Conservation (phyloP, 129 eudicot genomes). For the Glebionis coronaria region DNA sequence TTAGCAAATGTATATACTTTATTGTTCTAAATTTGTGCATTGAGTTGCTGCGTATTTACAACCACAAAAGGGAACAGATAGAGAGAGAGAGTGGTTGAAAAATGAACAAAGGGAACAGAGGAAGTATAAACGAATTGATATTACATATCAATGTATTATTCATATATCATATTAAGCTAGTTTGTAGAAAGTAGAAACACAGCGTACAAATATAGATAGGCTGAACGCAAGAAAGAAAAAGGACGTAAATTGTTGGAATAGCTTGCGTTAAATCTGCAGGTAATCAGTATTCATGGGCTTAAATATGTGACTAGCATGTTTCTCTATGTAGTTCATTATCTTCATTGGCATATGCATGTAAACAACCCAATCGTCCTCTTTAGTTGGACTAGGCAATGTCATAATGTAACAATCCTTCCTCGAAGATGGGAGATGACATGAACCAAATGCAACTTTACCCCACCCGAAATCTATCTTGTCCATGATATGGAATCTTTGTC, state of each 20-base stretch:
- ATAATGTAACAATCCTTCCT: constrained; percentile 48
- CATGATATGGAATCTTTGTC: constrained; percentile 41
- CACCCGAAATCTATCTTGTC: constrained; percentile 52
- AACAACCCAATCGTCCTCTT: constrained; percentile 37
- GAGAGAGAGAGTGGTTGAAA: no score
- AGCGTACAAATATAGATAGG: background rate
- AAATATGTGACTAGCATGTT: constrained; percentile 32
- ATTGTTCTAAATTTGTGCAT: no score
- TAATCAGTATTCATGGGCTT: constrained; percentile 36
- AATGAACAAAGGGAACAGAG: background rate
- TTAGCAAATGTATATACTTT: background rate
- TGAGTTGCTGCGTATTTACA: no score
- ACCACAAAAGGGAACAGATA: no score
- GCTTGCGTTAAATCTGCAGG: constrained; percentile 3
- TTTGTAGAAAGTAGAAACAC: background rate
- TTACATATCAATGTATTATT: background rate
- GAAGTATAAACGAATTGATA: no score
- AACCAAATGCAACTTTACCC: constrained; percentile 48
- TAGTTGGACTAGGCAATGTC: constrained; percentile 54
- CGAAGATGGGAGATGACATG: constrained; percentile 53
- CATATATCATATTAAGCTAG: no score
- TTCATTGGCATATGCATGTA: constrained; percentile 33
- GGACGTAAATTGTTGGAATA: no score
- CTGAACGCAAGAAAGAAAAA: no score
- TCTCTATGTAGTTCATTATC: constrained; percentile 35